Percentiles rank a stretch among this genome's conserved stretches.
These are phyloP conservation scores for Strobilomyces dryophilus DNA, from an alignment of 768 basidiomycete genomes.

Conservation along the genomic window DNA sequence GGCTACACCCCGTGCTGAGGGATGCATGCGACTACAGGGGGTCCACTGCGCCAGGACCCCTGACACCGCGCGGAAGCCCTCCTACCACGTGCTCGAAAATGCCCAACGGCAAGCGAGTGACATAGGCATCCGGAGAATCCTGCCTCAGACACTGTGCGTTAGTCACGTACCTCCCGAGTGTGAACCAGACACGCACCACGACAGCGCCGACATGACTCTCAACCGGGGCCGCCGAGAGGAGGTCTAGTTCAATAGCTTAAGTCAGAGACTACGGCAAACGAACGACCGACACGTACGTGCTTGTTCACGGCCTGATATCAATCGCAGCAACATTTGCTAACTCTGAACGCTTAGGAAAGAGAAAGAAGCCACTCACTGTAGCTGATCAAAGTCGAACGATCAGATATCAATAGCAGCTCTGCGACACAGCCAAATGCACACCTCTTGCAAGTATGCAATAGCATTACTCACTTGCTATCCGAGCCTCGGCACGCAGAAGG, in stretches of 20 bases:
- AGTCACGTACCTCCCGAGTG: background rate
- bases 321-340: background rate
- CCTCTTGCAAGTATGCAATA: conserved; percentile 70
- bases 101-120: conserved; percentile 73
- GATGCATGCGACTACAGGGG: too few relatives aligned
- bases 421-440: conserved; percentile 16
- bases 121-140: conserved; percentile 78
- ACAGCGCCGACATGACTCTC: conserved; percentile 69
- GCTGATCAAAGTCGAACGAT: conserved; percentile 50
- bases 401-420: background rate
- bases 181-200: conserved; percentile 43
- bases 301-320: conserved; percentile 66
- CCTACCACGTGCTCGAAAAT: conserved; percentile 79
- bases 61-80: too few relatives aligned
- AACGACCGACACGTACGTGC: conserved; percentile 44
- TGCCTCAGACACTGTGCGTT: conserved; percentile 16
- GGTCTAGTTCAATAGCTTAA: too few relatives aligned
- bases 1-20: too few relatives aligned
- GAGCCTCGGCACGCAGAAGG: too few relatives aligned
- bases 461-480: too few relatives aligned
- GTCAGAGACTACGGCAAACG: background rate
- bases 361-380: conserved; percentile 60
- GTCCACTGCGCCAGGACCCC: too few relatives aligned
- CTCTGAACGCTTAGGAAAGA: background rate
- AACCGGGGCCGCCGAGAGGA: conserved; percentile 65